Percentiles rank a stretch among this genome's conserved stretches.
Conservation (phyloP, 495 filamentous ascomycete genomes). For the Acidiella bohemica region DNA sequence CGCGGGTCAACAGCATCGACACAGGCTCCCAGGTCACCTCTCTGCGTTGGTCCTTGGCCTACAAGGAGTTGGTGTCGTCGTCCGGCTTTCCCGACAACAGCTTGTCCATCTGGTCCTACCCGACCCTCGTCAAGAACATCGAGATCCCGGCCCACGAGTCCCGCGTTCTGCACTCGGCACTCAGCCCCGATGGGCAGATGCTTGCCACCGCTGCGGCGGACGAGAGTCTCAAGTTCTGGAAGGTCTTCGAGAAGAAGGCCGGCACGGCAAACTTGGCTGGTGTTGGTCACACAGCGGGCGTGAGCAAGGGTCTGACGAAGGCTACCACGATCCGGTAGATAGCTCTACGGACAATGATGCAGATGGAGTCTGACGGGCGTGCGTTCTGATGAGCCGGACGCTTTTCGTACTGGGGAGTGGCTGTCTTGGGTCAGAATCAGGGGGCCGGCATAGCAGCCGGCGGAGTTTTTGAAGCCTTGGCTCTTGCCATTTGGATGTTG, state of each 20-base stretch:
- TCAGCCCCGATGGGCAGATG: slow-evolving; percentile 95
- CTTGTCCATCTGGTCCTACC: slow-evolving; percentile 97
- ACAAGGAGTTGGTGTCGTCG: slow-evolving; percentile 94
- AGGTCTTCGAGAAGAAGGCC: slow-evolving; percentile 95
- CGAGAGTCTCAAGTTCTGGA: slow-evolving; percentile 99
- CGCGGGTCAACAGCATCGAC: slow-evolving; percentile 96
- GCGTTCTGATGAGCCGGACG: too few species aligned
- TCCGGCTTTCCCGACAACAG: slow-evolving; percentile 98
- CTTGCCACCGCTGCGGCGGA: slow-evolving; percentile 91
- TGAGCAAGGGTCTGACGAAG: slow-evolving; percentile 65
- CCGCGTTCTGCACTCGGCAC: slow-evolving; percentile 80
- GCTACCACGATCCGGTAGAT: slow-evolving; percentile 89
- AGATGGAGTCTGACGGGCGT: too few species aligned
- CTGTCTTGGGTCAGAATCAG: too few species aligned
- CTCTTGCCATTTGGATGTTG: too few species aligned
- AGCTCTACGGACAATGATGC: too few species aligned
- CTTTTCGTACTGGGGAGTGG: too few species aligned
- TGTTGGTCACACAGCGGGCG: slow-evolving; percentile 41
- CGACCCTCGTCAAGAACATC: slow-evolving; percentile 85
- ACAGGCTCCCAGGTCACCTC: slow-evolving; percentile 94
- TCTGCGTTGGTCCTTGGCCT: slow-evolving; percentile 86
- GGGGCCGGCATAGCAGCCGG: too few species aligned
- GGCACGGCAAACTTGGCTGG: slow-evolving; percentile 46
- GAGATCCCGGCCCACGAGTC: slow-evolving; percentile 99
- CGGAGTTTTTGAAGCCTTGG: too few species aligned